Evolutionary conservation across 2,329 filamentous ascomycete species (phyloP).

Genomic region (Paecilomyces sp.): DNA sequence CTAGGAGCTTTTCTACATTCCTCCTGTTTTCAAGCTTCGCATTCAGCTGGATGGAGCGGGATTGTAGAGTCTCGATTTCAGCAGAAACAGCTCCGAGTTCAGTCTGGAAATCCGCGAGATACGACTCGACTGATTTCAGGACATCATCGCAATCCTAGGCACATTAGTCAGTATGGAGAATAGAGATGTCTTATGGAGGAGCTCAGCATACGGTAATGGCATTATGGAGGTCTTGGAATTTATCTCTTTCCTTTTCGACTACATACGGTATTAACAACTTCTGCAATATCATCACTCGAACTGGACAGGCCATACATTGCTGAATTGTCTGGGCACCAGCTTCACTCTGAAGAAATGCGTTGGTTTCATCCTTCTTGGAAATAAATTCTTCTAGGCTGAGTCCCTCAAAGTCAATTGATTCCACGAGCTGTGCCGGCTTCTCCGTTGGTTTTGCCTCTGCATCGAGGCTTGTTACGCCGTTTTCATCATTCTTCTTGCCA

Average conservation of each 20-base stretch:
- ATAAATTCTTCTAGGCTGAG: slow-evolving; percentile 70
- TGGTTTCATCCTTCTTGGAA: slow-evolving; percentile 24
- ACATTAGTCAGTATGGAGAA: not conserved
- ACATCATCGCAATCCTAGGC: slow-evolving; percentile 78
- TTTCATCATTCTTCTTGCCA: slow-evolving; percentile 28
- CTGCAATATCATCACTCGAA: not conserved
- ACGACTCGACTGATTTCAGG: slow-evolving; percentile 84
- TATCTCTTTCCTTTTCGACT: slow-evolving; percentile 74
- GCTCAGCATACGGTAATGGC: slow-evolving; percentile 57
- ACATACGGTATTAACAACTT: slow-evolving; percentile 8
- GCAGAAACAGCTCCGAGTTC: slow-evolving; percentile 88
- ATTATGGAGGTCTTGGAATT: slow-evolving; percentile 82
- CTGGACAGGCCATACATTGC: slow-evolving; percentile 55
- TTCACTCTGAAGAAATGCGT: slow-evolving; percentile 21
- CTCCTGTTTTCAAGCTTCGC: slow-evolving; percentile 81
- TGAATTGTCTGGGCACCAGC: slow-evolving; percentile 55
- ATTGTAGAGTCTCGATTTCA: slow-evolving; percentile 90
- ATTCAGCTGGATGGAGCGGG: slow-evolving; percentile 74
- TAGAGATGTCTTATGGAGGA: not conserved
- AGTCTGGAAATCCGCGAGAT: slow-evolving; percentile 85
- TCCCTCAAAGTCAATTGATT: slow-evolving; percentile 70
- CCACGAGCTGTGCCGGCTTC: slow-evolving; percentile 44
- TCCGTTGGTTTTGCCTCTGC: slow-evolving; percentile 7
- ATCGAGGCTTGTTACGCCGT: slow-evolving; percentile 3
- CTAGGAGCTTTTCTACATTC: slow-evolving; percentile 79